A percentile compares a stretch with the other conserved stretches of the same genome.
Evolutionary conservation across 192 early-diverging fungal species (phyloP).

Genomic region (Dissophora globulifera): DNA sequence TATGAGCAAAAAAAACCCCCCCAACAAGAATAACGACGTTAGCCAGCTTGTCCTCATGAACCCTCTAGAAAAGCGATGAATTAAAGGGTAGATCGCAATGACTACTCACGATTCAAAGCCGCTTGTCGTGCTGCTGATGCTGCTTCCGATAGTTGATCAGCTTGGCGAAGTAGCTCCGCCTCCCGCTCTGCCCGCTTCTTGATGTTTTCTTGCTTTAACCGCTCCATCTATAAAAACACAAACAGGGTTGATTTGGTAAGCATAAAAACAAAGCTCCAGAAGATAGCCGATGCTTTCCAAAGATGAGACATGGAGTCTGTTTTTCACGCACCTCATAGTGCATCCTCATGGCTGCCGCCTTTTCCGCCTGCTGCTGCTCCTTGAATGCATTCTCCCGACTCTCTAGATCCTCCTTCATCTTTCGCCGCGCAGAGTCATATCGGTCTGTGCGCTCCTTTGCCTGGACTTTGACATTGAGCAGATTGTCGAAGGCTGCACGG

Average conservation of each 20-base stretch:
- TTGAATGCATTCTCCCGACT: conserved; percentile 57
- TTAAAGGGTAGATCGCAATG: not conserved
- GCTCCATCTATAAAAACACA: conserved; percentile 15
- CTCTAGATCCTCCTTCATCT: conserved; percentile 60
- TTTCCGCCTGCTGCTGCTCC: conserved; percentile 55
- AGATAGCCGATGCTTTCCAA: not conserved
- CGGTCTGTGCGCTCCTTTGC: conserved; percentile 54
- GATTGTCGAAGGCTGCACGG: conserved; percentile 57
- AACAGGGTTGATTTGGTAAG: not conserved
- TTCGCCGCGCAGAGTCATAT: conserved; percentile 57
- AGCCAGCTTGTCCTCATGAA: not conserved
- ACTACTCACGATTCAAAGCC: conserved; percentile 22
- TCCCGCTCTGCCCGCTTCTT: conserved; percentile 24
- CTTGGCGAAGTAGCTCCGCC: conserved; percentile 33
- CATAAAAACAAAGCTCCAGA: not conserved
- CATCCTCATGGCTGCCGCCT: conserved; percentile 53
- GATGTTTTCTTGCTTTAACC: conserved; percentile 32
- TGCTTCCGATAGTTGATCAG: conserved; percentile 18
- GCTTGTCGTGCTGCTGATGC: conserved; percentile 10
- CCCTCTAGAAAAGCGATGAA: not conserved
- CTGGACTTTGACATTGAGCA: conserved; percentile 56
- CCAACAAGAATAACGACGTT: not conserved
- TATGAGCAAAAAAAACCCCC: not conserved
- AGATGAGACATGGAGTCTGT: no score
- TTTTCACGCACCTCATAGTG: conserved; percentile 50